A percentile compares a stretch with the other conserved stretches of the same genome.
These are phyloP conservation scores for Davidsoniella neocaledoniae DNA, from an alignment of 2,329 filamentous ascomycete genomes.

Conservation along the genomic window DNA sequence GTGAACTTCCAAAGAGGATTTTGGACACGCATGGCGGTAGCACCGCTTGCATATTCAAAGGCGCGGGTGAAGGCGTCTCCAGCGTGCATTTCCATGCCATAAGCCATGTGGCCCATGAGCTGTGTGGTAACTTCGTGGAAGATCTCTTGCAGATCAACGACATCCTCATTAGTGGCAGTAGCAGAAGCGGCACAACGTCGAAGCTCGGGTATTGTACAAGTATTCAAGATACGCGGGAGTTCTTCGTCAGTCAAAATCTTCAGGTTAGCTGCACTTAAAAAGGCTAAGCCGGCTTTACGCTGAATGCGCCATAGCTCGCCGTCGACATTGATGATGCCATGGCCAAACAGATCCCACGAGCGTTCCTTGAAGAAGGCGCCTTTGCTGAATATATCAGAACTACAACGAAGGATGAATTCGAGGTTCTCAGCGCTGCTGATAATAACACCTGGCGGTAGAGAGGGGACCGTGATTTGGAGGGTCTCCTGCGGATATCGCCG, in stretches of 20 bases:
- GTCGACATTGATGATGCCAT: constrained; percentile 51
- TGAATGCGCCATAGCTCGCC: constrained; percentile 46
- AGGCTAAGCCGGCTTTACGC: constrained; percentile 42
- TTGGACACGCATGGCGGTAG: constrained; percentile 44
- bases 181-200: constrained; percentile 15
- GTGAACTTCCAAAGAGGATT: constrained; percentile 47
- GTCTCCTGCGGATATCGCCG: constrained; percentile 40
- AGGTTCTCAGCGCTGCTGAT: constrained; percentile 45
- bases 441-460: constrained; percentile 44
- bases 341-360: constrained; percentile 46
- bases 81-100: constrained; percentile 50
- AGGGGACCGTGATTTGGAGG: constrained; percentile 44
- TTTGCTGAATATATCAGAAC: constrained; percentile 43
- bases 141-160: constrained; percentile 40
- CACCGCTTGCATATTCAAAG: constrained; percentile 46
- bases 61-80: constrained; percentile 41
- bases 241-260: constrained; percentile 38
- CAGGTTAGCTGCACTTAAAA: constrained; percentile 41
- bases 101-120: constrained; percentile 52
- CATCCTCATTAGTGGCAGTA: constrained; percentile 10
- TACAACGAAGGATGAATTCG: constrained; percentile 40
- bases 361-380: constrained; percentile 43
- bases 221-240: constrained; percentile 35
- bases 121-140: constrained; percentile 49
- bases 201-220: constrained; percentile 24